Base-by-base conservation (phyloP, 2,329 filamentous ascomycete genomes). In the Alternaria incomplexa region DNA sequence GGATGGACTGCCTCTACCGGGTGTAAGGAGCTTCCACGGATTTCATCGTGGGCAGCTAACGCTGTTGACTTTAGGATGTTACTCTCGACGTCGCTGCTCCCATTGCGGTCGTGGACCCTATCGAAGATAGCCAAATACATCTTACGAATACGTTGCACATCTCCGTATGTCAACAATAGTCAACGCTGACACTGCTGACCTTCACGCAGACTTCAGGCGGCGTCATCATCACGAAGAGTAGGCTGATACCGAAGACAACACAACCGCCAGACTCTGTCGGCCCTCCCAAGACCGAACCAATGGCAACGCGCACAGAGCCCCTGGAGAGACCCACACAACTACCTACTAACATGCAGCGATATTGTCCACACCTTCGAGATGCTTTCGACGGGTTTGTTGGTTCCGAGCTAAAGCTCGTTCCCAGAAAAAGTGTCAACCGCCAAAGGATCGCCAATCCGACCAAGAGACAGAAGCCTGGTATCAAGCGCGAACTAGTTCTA, bases 1-100 rank as follows among this genome's bases (percentile, higher is more conserved):
- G 40, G 66, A 72, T 65, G 72, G 73, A 48, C 60, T 77, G 12
- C 70, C 74, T 32, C 58, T 61, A 26, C 72, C 69, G 54, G 58
- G 62, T 69, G 75, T 78, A 73, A 65, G 74, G 61, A 58, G 45
- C 22, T 51, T 32, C 20, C 11, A 43, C 22, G 23, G 15, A 15
- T 47, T 32, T 44, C 28, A 26, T 52, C 58, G 23, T 52, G 9
- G 50, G 9, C n/a, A 58, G 44, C 69, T 73, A 57, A 71, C 23
- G 6, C 25, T 28, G 46, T 12, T 54, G 36, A 56, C 43, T 15
- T 8, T 55, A 78, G 76, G 64, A 69, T 30, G 52, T 52, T 20
- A 36, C 65, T 3, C 15, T 36, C 54, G 26, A 48, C 17, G 59
- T 64, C 32, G 48, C 56, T 9, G 23, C n/a, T 15, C 51, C 56